Conservation (phyloP, 495 filamentous ascomycete genomes). For the Daldinia bambusicola region DNA sequence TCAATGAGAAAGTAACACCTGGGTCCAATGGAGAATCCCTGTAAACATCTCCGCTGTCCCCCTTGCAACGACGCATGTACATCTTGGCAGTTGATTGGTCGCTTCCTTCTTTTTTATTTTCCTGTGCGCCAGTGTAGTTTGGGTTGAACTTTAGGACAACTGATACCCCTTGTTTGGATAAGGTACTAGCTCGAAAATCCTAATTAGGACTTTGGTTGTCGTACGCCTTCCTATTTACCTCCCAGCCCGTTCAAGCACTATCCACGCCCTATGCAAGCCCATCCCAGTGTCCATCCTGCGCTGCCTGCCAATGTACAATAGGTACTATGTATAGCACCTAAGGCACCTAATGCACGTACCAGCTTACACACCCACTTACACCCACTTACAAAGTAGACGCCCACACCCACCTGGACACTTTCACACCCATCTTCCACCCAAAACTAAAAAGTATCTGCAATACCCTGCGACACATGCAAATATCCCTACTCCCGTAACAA, state of each 20-base stretch:
- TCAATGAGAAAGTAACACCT: slow-evolving; percentile 22
- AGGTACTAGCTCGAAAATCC: slow-evolving; percentile 18
- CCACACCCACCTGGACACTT: slow-evolving; percentile 5
- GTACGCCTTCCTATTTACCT: slow-evolving; percentile 7
- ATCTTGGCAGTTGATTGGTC: slow-evolving; percentile 32
- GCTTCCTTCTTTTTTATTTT: slow-evolving; percentile 9
- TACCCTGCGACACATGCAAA: slow-evolving; percentile 4
- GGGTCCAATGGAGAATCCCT: slow-evolving; percentile 20
- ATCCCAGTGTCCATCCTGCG: background rate
- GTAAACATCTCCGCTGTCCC: slow-evolving; percentile 17
- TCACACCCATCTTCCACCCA: background rate
- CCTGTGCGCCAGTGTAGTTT: background rate
- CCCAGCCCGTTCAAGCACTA: background rate
- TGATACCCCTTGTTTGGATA: background rate
- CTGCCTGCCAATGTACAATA: background rate
- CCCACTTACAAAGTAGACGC: background rate
- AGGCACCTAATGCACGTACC: background rate
- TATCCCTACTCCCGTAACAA: slow-evolving; percentile 8
- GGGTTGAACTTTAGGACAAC: background rate
- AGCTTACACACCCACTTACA: slow-evolving; percentile 1
- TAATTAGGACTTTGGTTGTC: slow-evolving; percentile 22
- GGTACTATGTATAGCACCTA: background rate
- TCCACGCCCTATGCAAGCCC: too few species aligned
- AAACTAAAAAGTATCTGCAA: background rate
- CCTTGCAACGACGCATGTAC: slow-evolving; percentile 19